Base-by-base conservation (phyloP, 768 basidiomycete genomes). In the Tylopilus felleus region DNA sequence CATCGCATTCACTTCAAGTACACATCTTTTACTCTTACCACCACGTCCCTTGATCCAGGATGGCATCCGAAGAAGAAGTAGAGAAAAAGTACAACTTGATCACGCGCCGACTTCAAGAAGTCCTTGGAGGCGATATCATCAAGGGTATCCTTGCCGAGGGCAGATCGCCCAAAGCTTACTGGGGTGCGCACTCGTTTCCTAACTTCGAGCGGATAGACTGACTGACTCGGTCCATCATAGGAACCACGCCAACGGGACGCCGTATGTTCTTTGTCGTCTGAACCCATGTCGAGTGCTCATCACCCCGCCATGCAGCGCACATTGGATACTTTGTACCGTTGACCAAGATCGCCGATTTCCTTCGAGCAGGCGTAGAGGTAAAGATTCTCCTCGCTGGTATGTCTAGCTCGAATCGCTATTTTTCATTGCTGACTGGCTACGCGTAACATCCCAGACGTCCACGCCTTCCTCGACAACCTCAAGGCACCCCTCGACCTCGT, bases 321-420 rank as follows among this genome's bases (percentile, higher is more conserved):
- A 88, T 98, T 53, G 97, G 92, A 7, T 99, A 99, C 78, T 96
- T 97, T 68, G 96, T 96, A 0, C 85, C 97, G 2, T 74, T 98
- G 56, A 86, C 84, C 22, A 99, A 99, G 77, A 91, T 99, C 53
- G 93, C 94, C 9, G 96, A 98, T 74, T 98, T 99, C 72, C 73
- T 98, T 41, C 80, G 83, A 39, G 96, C 95, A 1, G 95, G 85
- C n/a, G 93, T 94, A 3, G 86, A 92, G 71, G 86, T 93, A 60
- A 92, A 82, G 58, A 78, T 93, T 54, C 75, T 94, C 10, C 78
- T 94, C 8, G 92, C 92, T 62, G 91, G 91, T 83, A 60, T 54
- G 73, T 58, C 41, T 8, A 22, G 14, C 29, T 22, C 6, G 3
- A 38, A 52, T 47, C 19, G 9, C 49, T 3, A 6, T 19, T 1